phyloP scores from a whole-genome alignment of 306 rosid species.

The Inga oerstediana region DNA sequence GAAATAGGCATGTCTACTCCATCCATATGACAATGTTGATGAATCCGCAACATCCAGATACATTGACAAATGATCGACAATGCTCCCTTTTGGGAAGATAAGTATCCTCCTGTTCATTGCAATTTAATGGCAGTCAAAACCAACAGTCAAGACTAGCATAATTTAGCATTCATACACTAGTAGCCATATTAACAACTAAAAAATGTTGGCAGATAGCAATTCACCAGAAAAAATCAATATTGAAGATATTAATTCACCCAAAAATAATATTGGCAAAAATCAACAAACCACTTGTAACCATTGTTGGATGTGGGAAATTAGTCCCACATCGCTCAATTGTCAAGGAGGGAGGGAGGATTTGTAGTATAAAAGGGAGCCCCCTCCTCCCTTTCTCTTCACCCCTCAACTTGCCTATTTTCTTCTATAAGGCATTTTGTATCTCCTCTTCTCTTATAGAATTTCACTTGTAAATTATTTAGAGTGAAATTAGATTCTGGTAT shows the following conservation, averaged over 20 bases:
- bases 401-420: no score
- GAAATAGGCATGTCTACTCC: constrained; percentile 79
- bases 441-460: no score
- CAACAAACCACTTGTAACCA: constrained; percentile 55
- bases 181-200: not conserved
- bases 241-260: not conserved
- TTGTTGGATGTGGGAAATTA: no score
- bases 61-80: constrained; percentile 75
- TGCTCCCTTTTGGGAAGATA: constrained; percentile 74
- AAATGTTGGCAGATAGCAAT: not conserved
- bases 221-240: no score
- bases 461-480: no score
- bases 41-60: constrained; percentile 80
- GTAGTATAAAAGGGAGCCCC: no score
- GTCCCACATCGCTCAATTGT: no score
- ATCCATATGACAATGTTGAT: constrained; percentile 57
- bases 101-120: constrained; percentile 63
- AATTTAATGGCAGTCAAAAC: constrained; percentile 20
- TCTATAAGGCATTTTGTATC: no score
- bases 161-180: not conserved
- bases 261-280: not conserved
- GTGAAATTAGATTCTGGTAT: no score
- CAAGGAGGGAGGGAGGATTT: no score
- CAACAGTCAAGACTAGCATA: not conserved
- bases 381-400: no score